Evolutionary conservation across 148 eudicot genomes (phyloP), one percentile per base, ranked within the genome.

Genomic region (Selenicereus undatus): DNA sequence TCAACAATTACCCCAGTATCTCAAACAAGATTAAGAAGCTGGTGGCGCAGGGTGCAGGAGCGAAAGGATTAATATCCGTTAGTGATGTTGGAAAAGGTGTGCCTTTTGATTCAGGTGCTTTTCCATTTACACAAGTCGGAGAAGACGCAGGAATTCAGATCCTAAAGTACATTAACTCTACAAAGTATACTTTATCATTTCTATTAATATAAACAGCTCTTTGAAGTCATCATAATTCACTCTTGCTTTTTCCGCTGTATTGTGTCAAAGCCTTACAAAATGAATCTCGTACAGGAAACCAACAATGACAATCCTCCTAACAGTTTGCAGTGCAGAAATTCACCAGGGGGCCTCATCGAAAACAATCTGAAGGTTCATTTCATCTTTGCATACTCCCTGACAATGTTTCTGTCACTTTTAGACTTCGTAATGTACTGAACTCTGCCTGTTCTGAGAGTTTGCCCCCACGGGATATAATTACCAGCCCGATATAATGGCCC

Each of bases 401-500:
- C 11, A 20, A 36, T 62, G 12, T 42, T 7, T n/a, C n/a, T n/a
- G n/a, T 72, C 24, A 36, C 64, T 16, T 14, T 27, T 2, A 43
- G 54, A 51, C 4, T 26, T 66, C 8, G 76, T 74, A 35, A 22
- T 35, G 68, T 64, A 75, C 45, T 20, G 35, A 75, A 43, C 13
- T 58, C 30, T 5, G 11, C 32, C 14, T 80, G 52, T 73, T 73
- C 45, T 76, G 36, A 76, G 66, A 65, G 24, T 16, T 48, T 17
- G 68, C 60, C 32, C 7, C n/a, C n/a, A n/a, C n/a, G n/a, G n/a
- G 5, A 39, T 78, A 65, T 65, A 22, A 32, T 82, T 52, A 73
- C 36, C 84, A 91, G 93, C 96, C 93, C 9, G 97, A 90, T 81
- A 87, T 92, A 79, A 91, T 81, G 88, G 97, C 97, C 26, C 97